Base-by-base conservation (phyloP, 2,329 filamentous ascomycete species). In the Juglanconis oblonga region DNA sequence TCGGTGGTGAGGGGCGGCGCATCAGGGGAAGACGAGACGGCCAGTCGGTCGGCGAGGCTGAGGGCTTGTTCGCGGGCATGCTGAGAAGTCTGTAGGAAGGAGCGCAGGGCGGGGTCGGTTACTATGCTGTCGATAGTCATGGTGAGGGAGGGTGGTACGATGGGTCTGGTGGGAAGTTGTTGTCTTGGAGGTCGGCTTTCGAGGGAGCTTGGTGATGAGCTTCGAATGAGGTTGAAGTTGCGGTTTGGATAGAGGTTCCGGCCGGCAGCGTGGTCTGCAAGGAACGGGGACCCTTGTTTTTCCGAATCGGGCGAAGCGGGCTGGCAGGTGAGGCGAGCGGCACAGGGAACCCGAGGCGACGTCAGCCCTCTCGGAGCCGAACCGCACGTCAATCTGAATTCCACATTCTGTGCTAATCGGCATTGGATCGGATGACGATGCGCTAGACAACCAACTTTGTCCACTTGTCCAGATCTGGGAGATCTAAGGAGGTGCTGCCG, bases 41-140 rank as follows among this genome's bases (percentile, higher is more conserved):
- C 73, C 61, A 83, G 73, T 57, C 81, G 74, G 64, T 82, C 80
- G 62, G 91, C 79, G 59, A 92, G 81, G 32, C 79, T 77, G 64
- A 89, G 80, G 58, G 89, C 90, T 74, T 93, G 89, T 53, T 86
- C 77, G 66, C 90, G 87, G 14, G 91, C 87, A 64, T 89, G 83
- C 59, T 84, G 81, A n/a, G 91, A 92, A 58, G 87, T 87, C 64
- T 87, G 79, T 52, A 96, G 80, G 52, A 92, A 88, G 5, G 86
- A 81, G 59, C 81, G 79, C 51, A 96, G 85, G 62, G 82, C 78
- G 3, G 84, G 78, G 68, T 91, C 87, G 59, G 82, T 85, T 64
- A 91, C 83, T 64, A 87, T 83, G 29, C 81, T 75, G 63, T 81
- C 76, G 67, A 81, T 78, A 40, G 81, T 74, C 84, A 87, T 87